Evolutionary conservation across 495 filamentous ascomycete genomes (phyloP), one percentile per base, ranked within the genome.

Genomic region (Terfezia boudieri): DNA sequence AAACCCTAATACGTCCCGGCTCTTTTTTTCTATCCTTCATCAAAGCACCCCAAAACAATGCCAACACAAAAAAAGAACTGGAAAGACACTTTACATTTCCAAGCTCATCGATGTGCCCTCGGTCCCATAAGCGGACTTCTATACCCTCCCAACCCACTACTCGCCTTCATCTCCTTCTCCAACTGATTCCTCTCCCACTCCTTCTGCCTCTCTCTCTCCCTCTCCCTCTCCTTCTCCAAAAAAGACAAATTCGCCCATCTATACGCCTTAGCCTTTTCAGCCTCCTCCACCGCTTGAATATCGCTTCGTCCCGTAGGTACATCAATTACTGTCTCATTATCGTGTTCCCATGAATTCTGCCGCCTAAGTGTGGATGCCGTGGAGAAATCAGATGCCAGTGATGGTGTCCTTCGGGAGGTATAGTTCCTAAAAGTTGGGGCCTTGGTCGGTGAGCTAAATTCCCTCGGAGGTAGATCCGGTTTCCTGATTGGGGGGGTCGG

Each of bases 141-240:
- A 23, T 78, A 96, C 80, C 37, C 90, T 90, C 57, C 94, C 77
- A 64, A 92, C 95, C 8, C 83, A 87, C 66, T 61, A 5, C 53
- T 61, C 16, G 51, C 53, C 20, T 64, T 71, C 2, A 78, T 81
- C 58, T 80, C 80, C 2, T 78, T 81, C 58, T 80, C 80, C 55
- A 81, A 75, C 68, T 95, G 90, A n/a, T 76, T 74, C 54, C 89
- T 83, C 61, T 96, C 90, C 90, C 90, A 98, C 61, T 98, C 90
- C 52, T 76, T 73, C 69, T 98, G 90, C 41, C 89, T 75, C 66
- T 93, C 84, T 10, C 92, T 76, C 68, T 98, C 90, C 58, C 83
- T 76, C 67, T 98, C 90, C 84, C 95, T 94, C 66, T 98, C 90
- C 20, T 87, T 79, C 68, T 94, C 87, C 1, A 96, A 73, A 7